Evolutionary conservation across 2,329 filamentous ascomycete genomes (phyloP).

Genomic region (Nannizziopsis barbatae): DNA sequence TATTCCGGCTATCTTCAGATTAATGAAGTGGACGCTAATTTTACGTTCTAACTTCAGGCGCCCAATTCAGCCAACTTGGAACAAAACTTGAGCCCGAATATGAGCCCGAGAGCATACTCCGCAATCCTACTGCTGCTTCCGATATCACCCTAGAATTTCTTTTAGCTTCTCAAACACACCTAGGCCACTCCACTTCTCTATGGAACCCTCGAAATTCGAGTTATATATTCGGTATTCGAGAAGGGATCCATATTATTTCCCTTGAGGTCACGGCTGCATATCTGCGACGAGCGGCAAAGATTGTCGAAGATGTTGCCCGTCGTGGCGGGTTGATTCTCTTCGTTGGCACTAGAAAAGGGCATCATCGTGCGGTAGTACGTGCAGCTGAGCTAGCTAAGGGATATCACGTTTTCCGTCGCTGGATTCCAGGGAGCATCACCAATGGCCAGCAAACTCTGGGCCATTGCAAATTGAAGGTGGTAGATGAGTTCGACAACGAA

Average conservation of each 20-base stretch:
- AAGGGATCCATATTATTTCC: conserved; percentile 85
- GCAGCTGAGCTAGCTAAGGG: conserved; percentile 67
- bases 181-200: conserved; percentile 78
- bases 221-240: conserved; percentile 84
- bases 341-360: conserved; percentile 73
- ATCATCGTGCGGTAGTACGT: conserved; percentile 67
- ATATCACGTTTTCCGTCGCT: conserved; percentile 84
- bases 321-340: conserved; percentile 79
- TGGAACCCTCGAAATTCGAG: conserved; percentile 93
- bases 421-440: conserved; percentile 84
- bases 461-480: conserved; percentile 56
- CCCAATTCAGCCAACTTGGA: conserved; percentile 26
- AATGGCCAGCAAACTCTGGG: conserved; percentile 85
- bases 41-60: conserved; percentile 16
- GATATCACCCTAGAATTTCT: conserved; percentile 85
- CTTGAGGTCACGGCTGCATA: conserved; percentile 82
- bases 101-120: conserved; percentile 36
- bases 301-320: conserved; percentile 77
- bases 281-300: conserved; percentile 80
- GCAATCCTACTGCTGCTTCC: conserved; percentile 60
- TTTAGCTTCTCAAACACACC: conserved; percentile 73
- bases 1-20: background rate
- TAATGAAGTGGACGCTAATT: background rate
- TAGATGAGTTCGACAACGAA: conserved; percentile 61
- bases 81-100: conserved; percentile 22